Base-by-base conservation (phyloP, 495 filamentous ascomycete species). In the Podospora fimiseda region DNA sequence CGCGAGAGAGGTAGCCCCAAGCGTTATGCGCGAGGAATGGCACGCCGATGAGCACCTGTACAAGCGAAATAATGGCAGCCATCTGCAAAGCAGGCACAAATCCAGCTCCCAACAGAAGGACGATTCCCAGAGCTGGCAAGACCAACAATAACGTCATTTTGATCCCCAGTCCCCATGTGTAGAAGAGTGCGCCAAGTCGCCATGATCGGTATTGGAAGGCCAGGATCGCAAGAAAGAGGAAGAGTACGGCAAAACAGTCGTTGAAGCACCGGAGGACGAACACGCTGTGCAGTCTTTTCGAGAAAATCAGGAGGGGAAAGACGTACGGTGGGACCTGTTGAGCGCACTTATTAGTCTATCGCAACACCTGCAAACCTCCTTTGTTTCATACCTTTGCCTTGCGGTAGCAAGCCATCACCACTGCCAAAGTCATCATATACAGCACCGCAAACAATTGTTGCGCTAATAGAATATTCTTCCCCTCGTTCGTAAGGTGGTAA, bases 211-310 rank as follows among this genome's bases (percentile, higher is more conserved):
- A 74, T 70, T 95, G 86, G 62, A 87, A 87, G 37, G 80, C 67
- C 63, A 85, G 89, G 38, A 96, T 86, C 20, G 89, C 83, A 23
- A 84, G 59, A 77, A 87, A 96, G 61, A 97, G 80, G 49, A 85
- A 85, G 51, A 90, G 74, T 21, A 87, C 76, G 7, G 91, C 89
- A 59, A 94, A 86, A 51, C 89, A 85, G 74, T 98, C 93, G 70
- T 98, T 98, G 78, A 98, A 98, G 59, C 90, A 82, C 15, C 93
- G 84, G 50, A 98, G 77, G 52, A 98, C 68, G 65, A 90, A 98
- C 42, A 98, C 85, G 68, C 89, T 95, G 66, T 98, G 93, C 22
- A 97, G 74, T 6, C 93, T 80, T 65, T 96, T 97, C 49, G 91
- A 95, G 37, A 96, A 75, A 33, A 93, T 76, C 24, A 98, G 81